Conservation (phyloP, 768 basidiomycete species). For the Suillus subaureus region DNA sequence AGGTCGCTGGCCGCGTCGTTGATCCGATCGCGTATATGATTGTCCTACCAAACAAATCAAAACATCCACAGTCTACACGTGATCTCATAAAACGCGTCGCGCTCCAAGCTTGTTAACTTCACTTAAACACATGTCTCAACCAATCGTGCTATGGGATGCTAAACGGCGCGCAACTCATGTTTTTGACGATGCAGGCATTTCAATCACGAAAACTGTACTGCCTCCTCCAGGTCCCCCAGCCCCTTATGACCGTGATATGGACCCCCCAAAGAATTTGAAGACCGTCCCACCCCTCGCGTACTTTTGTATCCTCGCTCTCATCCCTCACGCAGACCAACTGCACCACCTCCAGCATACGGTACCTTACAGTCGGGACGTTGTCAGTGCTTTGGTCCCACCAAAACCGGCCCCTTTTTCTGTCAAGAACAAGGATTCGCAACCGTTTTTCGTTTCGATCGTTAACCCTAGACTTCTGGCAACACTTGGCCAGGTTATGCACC, state of each 20-base stretch:
- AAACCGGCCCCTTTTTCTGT: constrained; percentile 9
- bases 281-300: constrained; percentile 53
- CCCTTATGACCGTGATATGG: neutral
- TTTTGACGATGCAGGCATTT: constrained; percentile 21
- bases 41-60: neutral
- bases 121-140: constrained; percentile 3
- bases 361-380: constrained; percentile 39
- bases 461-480: constrained; percentile 67
- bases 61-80: constrained; percentile 2
- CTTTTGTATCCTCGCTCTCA: constrained; percentile 51
- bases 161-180: constrained; percentile 10
- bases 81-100: constrained; percentile 11
- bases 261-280: constrained; percentile 1
- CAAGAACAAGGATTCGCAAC: neutral
- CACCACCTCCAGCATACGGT: constrained; percentile 40
- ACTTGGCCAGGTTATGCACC: constrained; percentile 59
- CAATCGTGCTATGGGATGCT: constrained; percentile 17
- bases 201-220: constrained; percentile 19
- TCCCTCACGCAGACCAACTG: constrained; percentile 47
- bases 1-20: no score
- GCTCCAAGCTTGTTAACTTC: neutral
- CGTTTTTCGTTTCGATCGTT: constrained; percentile 26
- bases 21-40: no score
- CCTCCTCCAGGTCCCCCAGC: constrained; percentile 9
- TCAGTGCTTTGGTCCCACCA: constrained; percentile 45